Base-by-base conservation (phyloP, 2,329 filamentous ascomycete genomes). In the Monosporascus sp. region DNA sequence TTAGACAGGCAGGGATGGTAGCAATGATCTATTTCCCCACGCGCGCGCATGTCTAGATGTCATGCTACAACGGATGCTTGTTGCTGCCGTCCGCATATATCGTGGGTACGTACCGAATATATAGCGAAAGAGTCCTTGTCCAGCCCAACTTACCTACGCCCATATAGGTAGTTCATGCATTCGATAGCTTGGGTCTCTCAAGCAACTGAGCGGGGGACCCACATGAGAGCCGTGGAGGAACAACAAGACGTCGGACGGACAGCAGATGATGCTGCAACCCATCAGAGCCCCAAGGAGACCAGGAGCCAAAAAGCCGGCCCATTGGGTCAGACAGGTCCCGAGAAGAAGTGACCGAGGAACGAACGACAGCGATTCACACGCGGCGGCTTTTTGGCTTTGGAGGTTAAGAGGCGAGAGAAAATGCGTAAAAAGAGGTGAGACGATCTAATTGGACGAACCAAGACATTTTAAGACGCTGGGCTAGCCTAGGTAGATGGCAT, bases 31-130 rank as follows among this genome's bases (percentile, higher is more conserved):
- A 53, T 61, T 56, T 56, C 61, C 48, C 63, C 61, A 66, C 60
- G 63, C 63, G 65, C 65, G 63, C 69, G 66, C 65, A 68, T 63
- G 64, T 59, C 68, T 65, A 68, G 66, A 65, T 68, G 66, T 64
- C 63, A 70, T 67, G 63, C 62, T 68, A 64, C 68, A 60, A 64
- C 61, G 31, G 60, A 66, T 65, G 63, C 65, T 57, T 62, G 59
- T 60, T 56, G 60, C 63, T 56, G 60, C 62, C 55, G 65, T 59
- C 65, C 57, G 62, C 59, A 60, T 64, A 59, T 64, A 28, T 22
- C 38, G 6, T 41, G 18, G 17, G 24, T 22, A 24, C 43, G 60
- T 66, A 66, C 60, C 61, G 65, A 62, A 63, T 65, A 60, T 53
- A 61, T 60, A 54, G 53, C 60, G 62, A 63, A 14, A 9, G 20